Base-by-base conservation (phyloP, 2,329 filamentous ascomycete genomes). In the Neocatenulostroma microsporum region DNA sequence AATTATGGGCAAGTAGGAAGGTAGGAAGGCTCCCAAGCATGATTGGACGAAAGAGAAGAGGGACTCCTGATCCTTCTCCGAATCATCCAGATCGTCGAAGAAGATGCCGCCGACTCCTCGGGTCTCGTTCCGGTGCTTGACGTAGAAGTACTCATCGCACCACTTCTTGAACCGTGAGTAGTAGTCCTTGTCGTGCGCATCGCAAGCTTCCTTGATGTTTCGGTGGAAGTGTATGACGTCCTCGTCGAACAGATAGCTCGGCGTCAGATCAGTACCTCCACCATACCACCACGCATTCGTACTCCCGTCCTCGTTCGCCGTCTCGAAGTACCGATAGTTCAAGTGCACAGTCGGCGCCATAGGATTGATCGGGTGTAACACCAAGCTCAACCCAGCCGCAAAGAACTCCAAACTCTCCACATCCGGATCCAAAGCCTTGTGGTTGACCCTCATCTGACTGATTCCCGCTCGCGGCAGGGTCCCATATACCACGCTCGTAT, bases 241-340 rank as follows among this genome's bases (percentile, higher is more conserved):
- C 61, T 98, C 91, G 51, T 95, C 89, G 64, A 94, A 96, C 21
- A 98, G 76, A 60, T 96, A 98, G 25, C 75, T 79, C 0, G 91
- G 91, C 10, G 91, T 98, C 49, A 98, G 66, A 62, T 98, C 91
- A 36, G 85, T 88, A 39, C 91, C 91, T 34, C 91, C 91, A 46
- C 91, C 91, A 55, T 94, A 98, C 91, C 91, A 98, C 89, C 91
- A 98, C 6, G 87, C 82, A 47, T 89, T 86, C 35, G 72, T 80
- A 48, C 72, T 82, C 28, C 84, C 86, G 51, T 89, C 82, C 7
- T 82, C 76, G 53, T 89, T 83, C 42, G 84, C 83, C 1, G 91
- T 98, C 69, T 98, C 91, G 57, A 98, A 98, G 66, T 98, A 98
- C 39, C 91, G 80, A 70, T 96, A 96, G 70, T 98, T 98, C 51